These are phyloP conservation scores for Hypomontagnella monticulosa DNA, from an alignment of 495 filamentous ascomycete genomes.

Conservation along the genomic window DNA sequence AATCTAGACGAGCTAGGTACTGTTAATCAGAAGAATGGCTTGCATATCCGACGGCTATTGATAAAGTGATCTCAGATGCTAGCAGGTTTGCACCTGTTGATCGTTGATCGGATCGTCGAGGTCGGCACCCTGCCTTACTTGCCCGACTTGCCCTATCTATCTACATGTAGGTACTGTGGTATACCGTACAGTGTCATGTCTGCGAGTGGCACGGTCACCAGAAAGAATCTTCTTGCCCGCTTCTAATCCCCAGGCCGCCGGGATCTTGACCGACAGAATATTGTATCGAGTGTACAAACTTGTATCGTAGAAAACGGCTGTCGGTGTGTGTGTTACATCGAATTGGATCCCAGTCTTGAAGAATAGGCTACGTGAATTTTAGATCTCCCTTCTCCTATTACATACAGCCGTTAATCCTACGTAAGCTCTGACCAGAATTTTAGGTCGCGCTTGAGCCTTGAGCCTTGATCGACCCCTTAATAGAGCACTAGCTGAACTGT, in stretches of 20 bases:
- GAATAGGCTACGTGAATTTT: conserved; percentile 7
- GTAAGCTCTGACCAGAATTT: conserved; percentile 12
- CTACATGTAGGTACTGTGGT: not conserved
- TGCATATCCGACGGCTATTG: conserved; percentile 20
- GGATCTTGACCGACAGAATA: conserved; percentile 19
- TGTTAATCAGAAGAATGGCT: not conserved
- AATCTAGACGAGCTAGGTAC: not conserved
- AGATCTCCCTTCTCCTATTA: conserved; percentile 19
- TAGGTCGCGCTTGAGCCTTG: conserved; percentile 17
- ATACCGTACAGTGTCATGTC: conserved; percentile 1
- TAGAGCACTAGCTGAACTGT: conserved; percentile 35
- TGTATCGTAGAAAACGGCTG: not conserved
- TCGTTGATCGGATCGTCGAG: conserved; percentile 37
- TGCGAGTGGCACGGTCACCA: conserved; percentile 6
- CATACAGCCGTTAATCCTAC: conserved; percentile 21
- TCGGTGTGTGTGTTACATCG: conserved; percentile 4
- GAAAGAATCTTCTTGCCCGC: not conserved
- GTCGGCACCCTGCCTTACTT: conserved; percentile 4
- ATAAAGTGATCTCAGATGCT: conserved; percentile 25
- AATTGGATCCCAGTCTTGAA: not conserved
- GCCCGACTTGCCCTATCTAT: too few species aligned
- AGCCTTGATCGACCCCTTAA: conserved; percentile 36
- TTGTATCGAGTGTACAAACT: not conserved
- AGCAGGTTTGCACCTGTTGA: conserved; percentile 23
- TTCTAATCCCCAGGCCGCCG: conserved; percentile 14